Evolutionary conservation across 2,329 filamentous ascomycete genomes (phyloP).

Genomic region (Diaporthe sp.): DNA sequence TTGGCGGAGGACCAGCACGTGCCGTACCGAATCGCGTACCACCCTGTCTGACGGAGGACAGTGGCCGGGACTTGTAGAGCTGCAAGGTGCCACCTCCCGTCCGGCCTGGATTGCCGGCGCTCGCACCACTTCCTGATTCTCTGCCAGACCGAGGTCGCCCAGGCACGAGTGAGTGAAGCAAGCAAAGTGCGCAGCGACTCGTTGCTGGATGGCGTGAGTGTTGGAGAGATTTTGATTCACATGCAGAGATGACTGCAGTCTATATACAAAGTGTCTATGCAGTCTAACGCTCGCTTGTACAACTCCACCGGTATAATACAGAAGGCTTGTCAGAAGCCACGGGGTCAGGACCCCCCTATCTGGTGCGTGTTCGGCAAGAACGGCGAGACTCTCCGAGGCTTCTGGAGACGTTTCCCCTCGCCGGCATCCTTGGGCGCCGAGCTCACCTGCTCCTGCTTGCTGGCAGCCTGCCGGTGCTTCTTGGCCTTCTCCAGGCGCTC

Average conservation of each 20-base stretch:
- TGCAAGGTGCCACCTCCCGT: background rate
- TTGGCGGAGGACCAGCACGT: background rate
- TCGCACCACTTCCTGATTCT: background rate
- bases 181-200: background rate
- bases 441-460: background rate
- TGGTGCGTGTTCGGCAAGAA: constrained; percentile 20
- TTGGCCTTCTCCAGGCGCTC: too few species aligned
- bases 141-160: background rate
- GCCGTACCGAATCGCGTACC: background rate
- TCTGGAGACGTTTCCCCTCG: background rate
- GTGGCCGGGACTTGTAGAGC: background rate
- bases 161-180: background rate
- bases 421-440: background rate
- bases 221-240: background rate
- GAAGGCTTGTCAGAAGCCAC: background rate
- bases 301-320: background rate
- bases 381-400: background rate
- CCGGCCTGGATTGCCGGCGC: background rate
- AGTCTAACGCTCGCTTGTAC: background rate
- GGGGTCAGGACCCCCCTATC: background rate
- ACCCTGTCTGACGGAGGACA: background rate
- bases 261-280: constrained; percentile 6
- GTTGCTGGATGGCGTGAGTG: too few species aligned
- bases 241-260: background rate
- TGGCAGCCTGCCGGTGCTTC: background rate